phyloP scores from a whole-genome alignment of 306 rosid genomes.

The Cucumis cinereus region DNA sequence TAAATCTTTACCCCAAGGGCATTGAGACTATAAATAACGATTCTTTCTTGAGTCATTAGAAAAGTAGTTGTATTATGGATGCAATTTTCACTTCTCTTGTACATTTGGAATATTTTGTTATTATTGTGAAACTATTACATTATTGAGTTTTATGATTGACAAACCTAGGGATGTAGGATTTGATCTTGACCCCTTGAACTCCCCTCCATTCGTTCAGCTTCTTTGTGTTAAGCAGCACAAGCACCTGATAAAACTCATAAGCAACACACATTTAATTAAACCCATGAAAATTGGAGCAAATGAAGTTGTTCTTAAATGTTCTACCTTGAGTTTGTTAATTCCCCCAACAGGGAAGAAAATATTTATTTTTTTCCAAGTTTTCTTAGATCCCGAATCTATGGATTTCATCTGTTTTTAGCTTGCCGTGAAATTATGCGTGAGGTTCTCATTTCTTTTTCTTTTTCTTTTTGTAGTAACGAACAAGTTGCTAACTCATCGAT shows the following conservation, averaged over 20 bases:
- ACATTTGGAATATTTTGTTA: not conserved
- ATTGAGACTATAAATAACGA: not conserved
- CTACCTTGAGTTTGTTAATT: not conserved
- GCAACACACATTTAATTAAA: not conserved
- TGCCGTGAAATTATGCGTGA: not conserved
- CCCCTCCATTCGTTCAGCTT: not conserved
- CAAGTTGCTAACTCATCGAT: conserved; percentile 53
- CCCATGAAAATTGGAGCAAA: not conserved
- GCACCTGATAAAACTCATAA: not conserved
- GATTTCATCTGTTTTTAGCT: not conserved
- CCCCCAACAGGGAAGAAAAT: not conserved
- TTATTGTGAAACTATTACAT: not conserved
- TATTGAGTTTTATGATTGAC: not conserved
- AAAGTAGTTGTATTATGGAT: not conserved
- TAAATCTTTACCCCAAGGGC: not conserved
- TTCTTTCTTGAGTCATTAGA: not conserved
- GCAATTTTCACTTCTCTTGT: not conserved
- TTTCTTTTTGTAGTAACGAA: conserved; percentile 39
- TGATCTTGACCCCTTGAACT: not conserved
- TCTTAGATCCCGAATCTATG: not conserved
- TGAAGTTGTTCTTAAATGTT: not conserved
- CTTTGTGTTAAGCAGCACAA: not conserved
- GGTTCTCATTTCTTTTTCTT: not conserved
- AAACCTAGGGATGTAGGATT: not conserved
- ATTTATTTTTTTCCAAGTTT: not conserved